Evolutionary conservation across 768 basidiomycete genomes (phyloP), one percentile per base, ranked within the genome.

Genomic region (Cytidiella melzeri): DNA sequence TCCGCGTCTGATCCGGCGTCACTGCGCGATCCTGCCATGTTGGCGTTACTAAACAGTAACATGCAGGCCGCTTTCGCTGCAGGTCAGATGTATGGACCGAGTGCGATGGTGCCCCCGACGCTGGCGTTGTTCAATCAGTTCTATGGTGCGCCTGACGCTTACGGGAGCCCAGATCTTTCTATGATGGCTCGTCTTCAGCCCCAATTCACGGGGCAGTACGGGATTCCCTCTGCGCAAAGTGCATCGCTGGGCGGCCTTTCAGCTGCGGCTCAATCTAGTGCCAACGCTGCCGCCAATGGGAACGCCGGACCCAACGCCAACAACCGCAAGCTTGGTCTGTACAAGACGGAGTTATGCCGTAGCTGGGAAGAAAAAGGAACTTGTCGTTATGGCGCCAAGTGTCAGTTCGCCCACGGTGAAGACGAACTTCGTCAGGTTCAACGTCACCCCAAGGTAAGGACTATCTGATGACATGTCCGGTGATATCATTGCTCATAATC

Each of bases 301-400:
- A 43, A 46, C 25, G 50, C 40, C 30, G 90, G 90, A 0, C 91
- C 91, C 13, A 92, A 88, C 54, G 87, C 90, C 9, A 93, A 93
- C 69, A 94, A 94, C 63, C 77, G 92, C 58, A 94, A 94, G 70
- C 68, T 92, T 21, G 89, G 87, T 15, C 62, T 94, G 41, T 94
- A 94, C 73, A 94, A 94, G 73, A 93, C 92, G 0, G 87, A 92
- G 64, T 56, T 92, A 41, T 92, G 91, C 66, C 73, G 87, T 54
- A 93, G 91, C 63, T 92, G 91, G 90, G 90, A 92, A 64, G 90
- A 92, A 69, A 92, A 92, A 63, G 88, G 88, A 2, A 68, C 79
- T 13, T 92, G 90, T 63, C 76, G 92, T 27, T 94, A 94, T 57
- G 88, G 87, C 4, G 66, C 80, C 43, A 93, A 93, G 67, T 94